Percentiles rank a stretch among this genome's conserved stretches.
Conservation (phyloP, 2,329 filamentous ascomycete genomes). For the Amesomyces nigricolor region DNA sequence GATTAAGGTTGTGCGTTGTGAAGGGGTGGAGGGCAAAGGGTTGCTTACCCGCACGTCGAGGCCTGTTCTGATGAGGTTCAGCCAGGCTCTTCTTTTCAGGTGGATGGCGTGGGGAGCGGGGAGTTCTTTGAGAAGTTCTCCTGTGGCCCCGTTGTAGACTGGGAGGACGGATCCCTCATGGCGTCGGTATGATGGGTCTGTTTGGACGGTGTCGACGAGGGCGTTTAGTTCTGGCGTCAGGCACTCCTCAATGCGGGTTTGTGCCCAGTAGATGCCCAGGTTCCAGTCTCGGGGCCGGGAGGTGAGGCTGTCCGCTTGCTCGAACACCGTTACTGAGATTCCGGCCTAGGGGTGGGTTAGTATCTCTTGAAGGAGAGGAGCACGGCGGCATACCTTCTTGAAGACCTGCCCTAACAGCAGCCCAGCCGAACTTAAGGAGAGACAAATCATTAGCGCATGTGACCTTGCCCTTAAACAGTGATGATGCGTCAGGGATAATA, state of each 20-base stretch:
- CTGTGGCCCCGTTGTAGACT: constrained; percentile 26
- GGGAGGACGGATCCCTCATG: constrained; percentile 24
- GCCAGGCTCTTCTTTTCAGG: constrained; percentile 27
- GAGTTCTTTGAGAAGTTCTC: constrained; percentile 25
- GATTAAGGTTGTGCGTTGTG: background rate
- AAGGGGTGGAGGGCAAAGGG: background rate
- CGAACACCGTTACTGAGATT: constrained; percentile 30
- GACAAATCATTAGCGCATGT: no score
- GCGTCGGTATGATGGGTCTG: constrained; percentile 25
- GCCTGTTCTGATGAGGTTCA: constrained; percentile 26
- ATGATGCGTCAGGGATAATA: background rate
- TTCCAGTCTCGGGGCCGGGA: constrained; percentile 31
- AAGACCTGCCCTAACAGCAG: constrained; percentile 14
- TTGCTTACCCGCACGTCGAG: constrained; percentile 28
- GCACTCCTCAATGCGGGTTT: constrained; percentile 29
- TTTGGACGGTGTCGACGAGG: constrained; percentile 26
- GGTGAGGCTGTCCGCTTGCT: constrained; percentile 27
- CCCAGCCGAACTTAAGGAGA: constrained; percentile 8
- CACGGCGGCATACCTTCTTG: constrained; percentile 6
- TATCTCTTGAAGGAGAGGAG: background rate
- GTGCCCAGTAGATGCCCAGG: constrained; percentile 32
- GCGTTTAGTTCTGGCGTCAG: constrained; percentile 25
- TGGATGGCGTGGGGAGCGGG: constrained; percentile 28
- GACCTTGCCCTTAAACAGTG: no score
- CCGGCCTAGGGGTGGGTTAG: constrained; percentile 17